These are phyloP conservation scores for Nicotiana benthamiana DNA, from an alignment of 257 asterid species.

Conservation along the genomic window DNA sequence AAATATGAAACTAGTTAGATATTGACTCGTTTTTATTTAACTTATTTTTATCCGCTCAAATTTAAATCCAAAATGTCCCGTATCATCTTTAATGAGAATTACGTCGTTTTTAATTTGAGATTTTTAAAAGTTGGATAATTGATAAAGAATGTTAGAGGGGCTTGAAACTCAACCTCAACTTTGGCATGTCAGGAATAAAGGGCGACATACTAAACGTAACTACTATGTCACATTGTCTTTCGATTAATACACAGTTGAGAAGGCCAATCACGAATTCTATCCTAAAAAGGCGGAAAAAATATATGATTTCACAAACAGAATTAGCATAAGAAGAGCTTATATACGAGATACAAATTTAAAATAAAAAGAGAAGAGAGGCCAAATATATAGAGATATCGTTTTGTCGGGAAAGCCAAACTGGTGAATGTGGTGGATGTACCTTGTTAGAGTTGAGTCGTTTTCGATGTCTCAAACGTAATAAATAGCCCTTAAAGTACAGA, in stretches of 20 bases:
- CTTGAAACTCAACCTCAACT: no score
- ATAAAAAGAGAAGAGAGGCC: neutral
- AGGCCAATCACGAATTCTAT: no score
- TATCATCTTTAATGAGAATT: neutral
- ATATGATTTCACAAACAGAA: no score
- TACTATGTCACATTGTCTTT: no score
- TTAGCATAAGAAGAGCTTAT: neutral
- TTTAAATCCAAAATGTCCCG: no score
- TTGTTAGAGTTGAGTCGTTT: conserved; percentile 5
- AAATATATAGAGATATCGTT: neutral
- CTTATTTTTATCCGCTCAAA: no score
- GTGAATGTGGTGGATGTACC: neutral
- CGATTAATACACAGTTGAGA: no score
- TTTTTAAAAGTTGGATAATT: no score
- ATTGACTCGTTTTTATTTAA: neutral
- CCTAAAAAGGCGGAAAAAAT: no score
- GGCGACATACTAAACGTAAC: no score
- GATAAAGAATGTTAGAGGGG: no score
- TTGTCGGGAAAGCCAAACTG: neutral
- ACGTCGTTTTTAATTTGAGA: neutral
- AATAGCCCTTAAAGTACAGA: conserved; percentile 5
- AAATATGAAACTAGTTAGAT: neutral
- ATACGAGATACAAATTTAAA: neutral
- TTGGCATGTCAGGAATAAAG: no score
- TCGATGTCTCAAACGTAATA: conserved; percentile 1